phyloP scores from a whole-genome alignment of 371 early-diverging fungal genomes.

The Mucor piriformis region DNA sequence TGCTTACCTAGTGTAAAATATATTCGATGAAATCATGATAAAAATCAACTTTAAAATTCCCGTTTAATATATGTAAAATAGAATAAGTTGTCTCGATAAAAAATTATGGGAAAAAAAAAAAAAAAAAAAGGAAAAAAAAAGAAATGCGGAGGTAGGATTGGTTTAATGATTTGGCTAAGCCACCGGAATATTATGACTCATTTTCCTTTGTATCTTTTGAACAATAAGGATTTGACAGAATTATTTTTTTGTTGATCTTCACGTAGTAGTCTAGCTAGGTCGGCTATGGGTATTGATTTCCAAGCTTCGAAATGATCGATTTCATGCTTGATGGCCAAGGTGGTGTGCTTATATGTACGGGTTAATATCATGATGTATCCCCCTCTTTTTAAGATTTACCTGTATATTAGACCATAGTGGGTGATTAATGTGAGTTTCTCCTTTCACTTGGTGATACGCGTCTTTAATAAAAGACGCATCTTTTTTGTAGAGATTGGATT shows the following conservation, averaged over 20 bases:
- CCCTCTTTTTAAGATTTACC: slow-evolving; percentile 16
- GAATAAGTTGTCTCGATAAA: too few relatives aligned
- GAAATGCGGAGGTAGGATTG: background rate
- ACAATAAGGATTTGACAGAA: slow-evolving; percentile 12
- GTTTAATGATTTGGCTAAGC: background rate
- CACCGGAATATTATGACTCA: background rate
- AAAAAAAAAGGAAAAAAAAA: background rate
- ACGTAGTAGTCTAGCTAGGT: slow-evolving; percentile 23
- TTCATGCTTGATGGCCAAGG: slow-evolving; percentile 32
- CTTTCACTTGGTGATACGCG: slow-evolving; percentile 21
- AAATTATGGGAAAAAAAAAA: background rate
- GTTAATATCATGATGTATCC: too few relatives aligned
- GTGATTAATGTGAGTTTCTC: slow-evolving; percentile 15
- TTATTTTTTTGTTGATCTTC: slow-evolving; percentile 27
- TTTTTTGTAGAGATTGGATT: slow-evolving; percentile 22
- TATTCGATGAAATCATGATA: background rate
- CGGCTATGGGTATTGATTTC: slow-evolving; percentile 35
- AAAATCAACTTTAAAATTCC: too few relatives aligned
- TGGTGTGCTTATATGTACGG: slow-evolving; percentile 24
- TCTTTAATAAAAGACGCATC: slow-evolving; percentile 40
- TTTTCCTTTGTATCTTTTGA: slow-evolving; percentile 11
- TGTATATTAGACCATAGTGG: slow-evolving; percentile 33
- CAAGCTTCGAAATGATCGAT: slow-evolving; percentile 40
- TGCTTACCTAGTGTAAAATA: background rate
- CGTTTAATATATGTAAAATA: too few relatives aligned